Percentiles rank a stretch among this genome's conserved stretches.
Evolutionary conservation across 2,329 filamentous ascomycete genomes (phyloP).

Genomic region (Aspergillus aculeatus): DNA sequence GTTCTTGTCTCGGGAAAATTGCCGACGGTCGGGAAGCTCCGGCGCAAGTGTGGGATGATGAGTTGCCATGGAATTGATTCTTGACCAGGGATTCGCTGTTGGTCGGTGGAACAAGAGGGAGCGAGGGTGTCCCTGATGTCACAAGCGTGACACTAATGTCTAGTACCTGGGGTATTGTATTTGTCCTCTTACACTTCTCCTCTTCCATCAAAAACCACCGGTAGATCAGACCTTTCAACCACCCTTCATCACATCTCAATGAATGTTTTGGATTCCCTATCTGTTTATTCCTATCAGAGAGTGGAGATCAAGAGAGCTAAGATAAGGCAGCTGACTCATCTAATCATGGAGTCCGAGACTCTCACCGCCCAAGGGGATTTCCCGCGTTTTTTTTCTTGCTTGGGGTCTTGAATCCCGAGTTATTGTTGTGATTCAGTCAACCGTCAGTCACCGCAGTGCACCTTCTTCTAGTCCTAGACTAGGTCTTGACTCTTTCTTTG

Average conservation of each 20-base stretch:
- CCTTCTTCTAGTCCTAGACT: neutral
- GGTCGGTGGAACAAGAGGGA: too few relatives aligned
- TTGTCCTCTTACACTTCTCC: too few relatives aligned
- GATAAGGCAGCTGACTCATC: neutral
- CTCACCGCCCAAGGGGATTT: conserved; percentile 1
- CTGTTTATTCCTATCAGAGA: neutral
- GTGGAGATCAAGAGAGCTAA: neutral
- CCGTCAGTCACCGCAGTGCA: neutral
- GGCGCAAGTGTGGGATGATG: conserved; percentile 1
- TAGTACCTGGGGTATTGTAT: too few relatives aligned
- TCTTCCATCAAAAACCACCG: neutral
- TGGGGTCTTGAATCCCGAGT: neutral
- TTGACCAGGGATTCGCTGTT: neutral
- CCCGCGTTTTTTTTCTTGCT: conserved; percentile 5
- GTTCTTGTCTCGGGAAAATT: neutral
- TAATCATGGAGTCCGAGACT: neutral
- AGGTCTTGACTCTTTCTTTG: conserved; percentile 4
- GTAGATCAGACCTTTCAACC: neutral
- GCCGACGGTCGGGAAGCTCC: conserved; percentile 3
- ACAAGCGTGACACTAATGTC: neutral
- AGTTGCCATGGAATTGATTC: neutral
- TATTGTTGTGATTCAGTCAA: neutral
- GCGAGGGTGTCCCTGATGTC: too few relatives aligned
- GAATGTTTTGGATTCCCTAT: neutral
- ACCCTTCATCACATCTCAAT: neutral